phyloP scores from a whole-genome alignment of 768 basidiomycete genomes.

The Suillus occidentalis region DNA sequence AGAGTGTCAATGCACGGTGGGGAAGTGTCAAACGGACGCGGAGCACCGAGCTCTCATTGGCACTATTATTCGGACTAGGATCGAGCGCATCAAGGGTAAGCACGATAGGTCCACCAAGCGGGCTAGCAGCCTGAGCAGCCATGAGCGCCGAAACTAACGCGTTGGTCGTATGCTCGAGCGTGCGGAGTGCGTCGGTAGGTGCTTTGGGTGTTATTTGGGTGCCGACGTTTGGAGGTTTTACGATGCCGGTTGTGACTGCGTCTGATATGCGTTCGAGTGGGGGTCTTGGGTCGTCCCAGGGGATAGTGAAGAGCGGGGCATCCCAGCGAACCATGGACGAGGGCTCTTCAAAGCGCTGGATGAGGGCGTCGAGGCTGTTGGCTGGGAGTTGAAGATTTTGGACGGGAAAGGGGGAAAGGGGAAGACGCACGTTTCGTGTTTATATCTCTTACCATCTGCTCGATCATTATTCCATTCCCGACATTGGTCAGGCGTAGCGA shows the following conservation, averaged over 20 bases:
- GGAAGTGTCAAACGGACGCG: background rate
- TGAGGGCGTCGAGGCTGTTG: constrained; percentile 51
- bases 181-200: background rate
- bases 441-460: too few species aligned
- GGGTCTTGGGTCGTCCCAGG: constrained; percentile 68
- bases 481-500: background rate
- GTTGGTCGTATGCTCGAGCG: background rate
- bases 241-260: background rate
- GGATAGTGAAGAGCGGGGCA: constrained; percentile 86
- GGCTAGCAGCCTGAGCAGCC: background rate
- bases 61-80: background rate
- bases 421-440: too few species aligned
- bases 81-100: background rate
- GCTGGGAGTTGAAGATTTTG: too few species aligned
- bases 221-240: background rate
- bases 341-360: constrained; percentile 91
- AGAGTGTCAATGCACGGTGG: background rate
- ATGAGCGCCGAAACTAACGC: background rate
- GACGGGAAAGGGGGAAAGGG: too few species aligned
- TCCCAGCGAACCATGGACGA: constrained; percentile 99
- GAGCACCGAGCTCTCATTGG: background rate
- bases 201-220: background rate
- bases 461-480: background rate
- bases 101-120: background rate
- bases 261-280: constrained; percentile 47